Evolutionary conservation across 2,329 filamentous ascomycete species (phyloP).

Genomic region (Zymoseptoria ardabiliae): DNA sequence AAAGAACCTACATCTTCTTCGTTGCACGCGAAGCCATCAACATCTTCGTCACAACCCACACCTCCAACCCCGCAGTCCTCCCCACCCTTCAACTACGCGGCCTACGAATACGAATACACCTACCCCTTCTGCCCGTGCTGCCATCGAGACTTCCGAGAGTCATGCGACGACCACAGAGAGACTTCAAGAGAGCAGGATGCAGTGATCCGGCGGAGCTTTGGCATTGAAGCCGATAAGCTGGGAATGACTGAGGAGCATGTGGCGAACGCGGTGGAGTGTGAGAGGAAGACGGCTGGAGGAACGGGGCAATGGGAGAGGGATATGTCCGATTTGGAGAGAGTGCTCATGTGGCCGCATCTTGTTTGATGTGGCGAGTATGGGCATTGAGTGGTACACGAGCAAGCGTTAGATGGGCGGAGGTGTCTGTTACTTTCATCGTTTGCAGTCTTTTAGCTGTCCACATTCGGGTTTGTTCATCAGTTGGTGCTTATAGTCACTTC

Average conservation of each 20-base stretch:
- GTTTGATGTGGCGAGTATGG: neutral
- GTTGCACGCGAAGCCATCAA: too few relatives aligned
- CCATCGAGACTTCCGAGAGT: neutral
- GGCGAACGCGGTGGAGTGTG: neutral
- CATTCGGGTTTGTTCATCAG: too few relatives aligned
- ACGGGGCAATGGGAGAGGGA: neutral
- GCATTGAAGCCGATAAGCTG: too few relatives aligned
- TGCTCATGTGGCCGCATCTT: neutral
- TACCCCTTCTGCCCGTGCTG: neutral
- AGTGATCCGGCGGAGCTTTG: too few relatives aligned
- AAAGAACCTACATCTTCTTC: neutral
- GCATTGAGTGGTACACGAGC: neutral
- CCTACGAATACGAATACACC: neutral
- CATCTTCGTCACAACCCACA: too few relatives aligned
- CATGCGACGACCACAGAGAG: neutral
- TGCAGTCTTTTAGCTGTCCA: too few relatives aligned
- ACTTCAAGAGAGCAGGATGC: neutral
- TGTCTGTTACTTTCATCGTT: too few relatives aligned
- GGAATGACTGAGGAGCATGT: too few relatives aligned
- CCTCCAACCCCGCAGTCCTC: too few relatives aligned
- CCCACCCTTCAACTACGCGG: neutral
- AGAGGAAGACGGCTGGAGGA: neutral
- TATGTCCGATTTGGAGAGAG: neutral
- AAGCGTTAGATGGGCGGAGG: neutral
- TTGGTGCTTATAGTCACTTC: too few relatives aligned